Conservation (phyloP, 108 stramenopile species). For the Fistulifera pelliculosa region DNA sequence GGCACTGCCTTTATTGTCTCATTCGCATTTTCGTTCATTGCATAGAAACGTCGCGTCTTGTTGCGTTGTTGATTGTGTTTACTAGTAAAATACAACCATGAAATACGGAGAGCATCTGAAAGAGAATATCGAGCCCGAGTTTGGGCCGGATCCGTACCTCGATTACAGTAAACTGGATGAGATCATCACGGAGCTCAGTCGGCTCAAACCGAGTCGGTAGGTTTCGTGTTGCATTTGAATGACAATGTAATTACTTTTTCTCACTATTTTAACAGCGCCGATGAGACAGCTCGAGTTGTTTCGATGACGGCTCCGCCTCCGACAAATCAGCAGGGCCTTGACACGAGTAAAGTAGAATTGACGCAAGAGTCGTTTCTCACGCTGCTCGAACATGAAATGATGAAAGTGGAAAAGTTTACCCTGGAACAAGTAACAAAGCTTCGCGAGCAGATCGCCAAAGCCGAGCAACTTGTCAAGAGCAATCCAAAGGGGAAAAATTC, state of each 20-base stretch:
- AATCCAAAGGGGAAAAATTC: constrained; percentile 3
- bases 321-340: constrained; percentile 68
- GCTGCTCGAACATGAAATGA: constrained; percentile 72
- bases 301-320: constrained; percentile 83
- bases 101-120: constrained; percentile 74
- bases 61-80: no score
- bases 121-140: constrained; percentile 70
- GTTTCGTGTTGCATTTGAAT: constrained; percentile 9
- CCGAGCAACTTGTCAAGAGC: constrained; percentile 18
- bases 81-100: no score
- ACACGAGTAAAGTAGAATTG: constrained; percentile 30
- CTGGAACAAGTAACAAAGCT: constrained; percentile 60
- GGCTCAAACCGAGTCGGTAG: constrained; percentile 58
- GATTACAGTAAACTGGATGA: constrained; percentile 63
- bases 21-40: no score
- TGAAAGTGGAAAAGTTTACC: constrained; percentile 85
- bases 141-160: constrained; percentile 67
- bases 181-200: constrained; percentile 52
- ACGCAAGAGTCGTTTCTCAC: constrained; percentile 87
- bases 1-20: no score
- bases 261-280: constrained; percentile 23
- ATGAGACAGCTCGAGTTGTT: constrained; percentile 57
- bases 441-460: constrained; percentile 42
- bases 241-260: not conserved
- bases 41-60: no score